Evolutionary conservation across 2,329 filamentous ascomycete species (phyloP).

Genomic region (Colletotrichum orbiculare): DNA sequence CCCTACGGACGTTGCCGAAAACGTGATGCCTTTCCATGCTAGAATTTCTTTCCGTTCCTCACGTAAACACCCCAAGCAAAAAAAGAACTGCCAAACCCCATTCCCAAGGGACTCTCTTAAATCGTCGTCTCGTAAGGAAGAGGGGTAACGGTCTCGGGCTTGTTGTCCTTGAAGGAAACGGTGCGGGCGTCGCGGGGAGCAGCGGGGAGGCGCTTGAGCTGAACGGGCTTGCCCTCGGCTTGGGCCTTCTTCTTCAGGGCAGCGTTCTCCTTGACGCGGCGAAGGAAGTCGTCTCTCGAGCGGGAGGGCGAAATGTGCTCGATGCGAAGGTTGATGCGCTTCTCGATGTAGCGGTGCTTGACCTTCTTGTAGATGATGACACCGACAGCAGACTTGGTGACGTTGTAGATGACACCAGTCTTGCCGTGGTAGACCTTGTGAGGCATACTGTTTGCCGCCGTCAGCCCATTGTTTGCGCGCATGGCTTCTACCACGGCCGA

Average conservation of each 20-base stretch:
- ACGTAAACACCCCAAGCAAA: conserved; percentile 40
- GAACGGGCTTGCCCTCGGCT: conserved; percentile 84
- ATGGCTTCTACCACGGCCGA: neutral
- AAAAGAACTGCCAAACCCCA: conserved; percentile 37
- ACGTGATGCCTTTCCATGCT: conserved; percentile 40
- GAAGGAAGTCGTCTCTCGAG: conserved; percentile 96
- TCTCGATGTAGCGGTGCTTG: conserved; percentile 99
- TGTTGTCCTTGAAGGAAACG: conserved; percentile 83
- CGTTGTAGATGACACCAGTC: conserved; percentile 98
- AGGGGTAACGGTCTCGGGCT: conserved; percentile 90
- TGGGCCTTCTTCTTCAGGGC: conserved; percentile 93
- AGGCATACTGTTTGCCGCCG: conserved; percentile 77
- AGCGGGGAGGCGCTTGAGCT: conserved; percentile 91
- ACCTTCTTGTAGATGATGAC: conserved; percentile 99
- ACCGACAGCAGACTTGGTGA: conserved; percentile 96
- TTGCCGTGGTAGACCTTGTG: conserved; percentile 99
- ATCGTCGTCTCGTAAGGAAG: conserved; percentile 99
- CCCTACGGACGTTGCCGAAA: conserved; percentile 39
- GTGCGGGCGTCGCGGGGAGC: conserved; percentile 84
- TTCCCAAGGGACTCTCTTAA: conserved; percentile 62
- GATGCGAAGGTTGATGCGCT: conserved; percentile 98
- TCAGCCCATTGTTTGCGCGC: conserved; percentile 42
- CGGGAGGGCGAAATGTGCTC: conserved; percentile 97
- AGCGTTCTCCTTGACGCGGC: conserved; percentile 96
- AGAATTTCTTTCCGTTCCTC: conserved; percentile 39